Evolutionary conservation across 1,139 yeast genomes (phyloP), one percentile per base, ranked within the genome.

Genomic region (Candida gigantensis): DNA sequence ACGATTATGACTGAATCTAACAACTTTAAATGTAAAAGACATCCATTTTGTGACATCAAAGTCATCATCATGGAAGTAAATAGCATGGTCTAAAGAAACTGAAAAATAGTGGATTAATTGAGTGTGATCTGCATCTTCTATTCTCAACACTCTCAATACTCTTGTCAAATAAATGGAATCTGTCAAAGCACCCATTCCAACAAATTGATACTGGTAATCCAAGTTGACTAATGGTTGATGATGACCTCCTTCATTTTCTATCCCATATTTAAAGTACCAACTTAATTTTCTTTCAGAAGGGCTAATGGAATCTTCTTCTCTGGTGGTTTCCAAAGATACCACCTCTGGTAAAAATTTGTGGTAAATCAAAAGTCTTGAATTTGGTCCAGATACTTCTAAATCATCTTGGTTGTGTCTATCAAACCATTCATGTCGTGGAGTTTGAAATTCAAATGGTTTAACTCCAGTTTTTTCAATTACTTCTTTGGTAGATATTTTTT

Each of bases 21-120:
- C 58, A 24, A 76, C 72, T 37, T 64, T 63, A 30, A 77, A 64
- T 34, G 75, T 68, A 40, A 74, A 72, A 11, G 71, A 64, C 52
- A 77, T 57, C 80, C 82, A 81, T 17, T 75, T 64, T 34, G 74
- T 69, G 3, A 71, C 65, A 40, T 71, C 71, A 41, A 77, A 65
- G 39, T 72, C 78, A 25, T 63, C 65, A 44, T 69, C 74, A 49
- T 83, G 89, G 62, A 84, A 82, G 54, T 82, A 81, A 13, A 85
- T 72, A 1, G 78, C 61, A 51, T 83, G 89, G 49, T 83, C 89
- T 46, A 84, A 58, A 9, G 84, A 77, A 8, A 80, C 82, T 30
- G 81, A 75, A 32, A 51, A 47, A 44, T 63, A 64, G 32, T 59
- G 63, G 33, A 57, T 61, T 19, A 52, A 44, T 14, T 55, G 72